phyloP scores from a whole-genome alignment of 192 early-diverging fungal genomes.

The Coemansia sp. region DNA sequence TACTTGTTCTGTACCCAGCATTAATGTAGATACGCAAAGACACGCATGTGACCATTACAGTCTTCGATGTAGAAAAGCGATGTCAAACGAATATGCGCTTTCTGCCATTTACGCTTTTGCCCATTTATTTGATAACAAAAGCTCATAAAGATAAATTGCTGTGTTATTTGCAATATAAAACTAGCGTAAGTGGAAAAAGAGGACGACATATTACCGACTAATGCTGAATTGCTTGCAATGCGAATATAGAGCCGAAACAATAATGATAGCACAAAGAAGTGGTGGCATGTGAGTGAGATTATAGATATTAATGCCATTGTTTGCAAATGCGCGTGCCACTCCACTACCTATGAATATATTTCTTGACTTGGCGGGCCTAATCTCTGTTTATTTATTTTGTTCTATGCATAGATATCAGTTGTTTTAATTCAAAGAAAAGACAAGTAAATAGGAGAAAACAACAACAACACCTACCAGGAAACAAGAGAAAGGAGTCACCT shows the following conservation, averaged over 20 bases:
- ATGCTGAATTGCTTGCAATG: neutral
- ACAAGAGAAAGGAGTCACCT: neutral
- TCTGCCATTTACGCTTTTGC: neutral
- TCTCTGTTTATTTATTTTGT: neutral
- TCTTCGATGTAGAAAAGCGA: neutral
- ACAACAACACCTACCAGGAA: too few relatives aligned
- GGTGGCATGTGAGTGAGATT: neutral
- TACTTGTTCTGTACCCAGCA: neutral
- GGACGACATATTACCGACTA: neutral
- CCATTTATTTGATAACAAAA: neutral
- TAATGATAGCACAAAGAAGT: neutral
- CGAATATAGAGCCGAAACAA: neutral
- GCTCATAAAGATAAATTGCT: too few relatives aligned
- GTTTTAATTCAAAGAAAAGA: neutral
- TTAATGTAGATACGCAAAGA: neutral
- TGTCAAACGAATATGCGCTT: neutral
- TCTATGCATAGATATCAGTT: neutral
- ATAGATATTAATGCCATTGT: slow-evolving; percentile 5
- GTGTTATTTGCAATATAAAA: too few relatives aligned
- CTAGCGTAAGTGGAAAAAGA: too few relatives aligned
- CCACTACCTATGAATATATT: neutral
- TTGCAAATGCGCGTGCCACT: neutral
- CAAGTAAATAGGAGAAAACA: neutral
- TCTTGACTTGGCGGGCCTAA: neutral
- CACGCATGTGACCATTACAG: neutral